Conservation (phyloP, 2,329 filamentous ascomycete genomes). For the Epichloe coenophiala region DNA sequence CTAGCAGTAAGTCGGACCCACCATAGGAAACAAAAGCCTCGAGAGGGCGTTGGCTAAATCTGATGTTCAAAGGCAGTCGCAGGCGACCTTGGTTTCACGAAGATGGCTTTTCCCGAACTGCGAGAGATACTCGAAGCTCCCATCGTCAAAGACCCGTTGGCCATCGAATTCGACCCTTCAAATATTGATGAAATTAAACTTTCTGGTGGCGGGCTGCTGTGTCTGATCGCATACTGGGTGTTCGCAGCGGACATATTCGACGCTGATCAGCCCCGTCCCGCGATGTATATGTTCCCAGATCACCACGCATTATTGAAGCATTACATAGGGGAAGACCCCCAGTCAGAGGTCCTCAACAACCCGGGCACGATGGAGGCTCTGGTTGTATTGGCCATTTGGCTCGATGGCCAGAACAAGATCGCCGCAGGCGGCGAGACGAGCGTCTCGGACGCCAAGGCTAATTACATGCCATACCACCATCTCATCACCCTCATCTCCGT, state of each 20-base stretch:
- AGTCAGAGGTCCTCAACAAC: conserved; percentile 32
- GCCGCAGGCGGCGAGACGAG: conserved; percentile 6
- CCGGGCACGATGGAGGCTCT: conserved; percentile 46
- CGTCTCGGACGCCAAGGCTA: conserved; percentile 18
- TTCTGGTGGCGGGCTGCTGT: conserved; percentile 44
- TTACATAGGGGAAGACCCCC: conserved; percentile 38
- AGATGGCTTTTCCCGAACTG: conserved; percentile 31
- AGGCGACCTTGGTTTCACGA: conserved; percentile 43
- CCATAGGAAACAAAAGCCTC: neutral
- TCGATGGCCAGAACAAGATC: conserved; percentile 37
- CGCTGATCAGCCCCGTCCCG: conserved; percentile 37
- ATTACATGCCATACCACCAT: conserved; percentile 49
- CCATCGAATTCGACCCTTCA: conserved; percentile 29
- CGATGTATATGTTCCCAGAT: conserved; percentile 46
- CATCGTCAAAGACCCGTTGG: conserved; percentile 31
- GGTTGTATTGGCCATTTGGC: conserved; percentile 45
- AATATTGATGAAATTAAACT: conserved; percentile 39
- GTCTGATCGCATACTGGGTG: conserved; percentile 47
- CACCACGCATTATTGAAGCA: conserved; percentile 39
- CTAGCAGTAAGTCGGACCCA: conserved; percentile 39
- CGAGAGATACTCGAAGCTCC: conserved; percentile 29
- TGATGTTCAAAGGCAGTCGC: conserved; percentile 39
- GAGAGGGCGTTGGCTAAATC: neutral
- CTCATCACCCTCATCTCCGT: conserved; percentile 41
- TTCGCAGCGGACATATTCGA: conserved; percentile 50